Evolutionary conservation across 805 yeast species (phyloP).

Genomic region (Kuraishia hungarica): DNA sequence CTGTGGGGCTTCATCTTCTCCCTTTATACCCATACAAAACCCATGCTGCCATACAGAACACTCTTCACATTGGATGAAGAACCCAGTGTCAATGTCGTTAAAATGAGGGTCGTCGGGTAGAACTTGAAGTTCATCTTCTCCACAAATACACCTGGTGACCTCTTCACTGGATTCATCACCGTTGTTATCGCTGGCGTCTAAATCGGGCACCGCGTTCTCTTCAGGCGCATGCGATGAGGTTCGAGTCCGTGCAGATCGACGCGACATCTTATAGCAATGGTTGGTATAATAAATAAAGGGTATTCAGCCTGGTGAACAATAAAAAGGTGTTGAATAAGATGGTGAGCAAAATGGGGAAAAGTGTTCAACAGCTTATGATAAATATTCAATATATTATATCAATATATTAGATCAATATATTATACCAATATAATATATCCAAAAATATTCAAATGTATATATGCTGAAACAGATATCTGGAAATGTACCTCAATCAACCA

Average conservation of each 20-base stretch:
- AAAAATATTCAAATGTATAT: too few relatives aligned
- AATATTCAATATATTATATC: too few relatives aligned
- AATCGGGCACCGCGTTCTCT: background rate
- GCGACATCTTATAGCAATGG: background rate
- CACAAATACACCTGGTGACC: slow-evolving; percentile 48
- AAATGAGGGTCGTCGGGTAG: slow-evolving; percentile 20
- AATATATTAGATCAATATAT: too few relatives aligned
- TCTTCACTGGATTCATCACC: slow-evolving; percentile 31
- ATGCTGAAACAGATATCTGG: too few relatives aligned
- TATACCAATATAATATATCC: too few relatives aligned
- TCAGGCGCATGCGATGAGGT: background rate
- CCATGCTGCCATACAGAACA: slow-evolving; percentile 99
- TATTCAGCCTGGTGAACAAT: too few relatives aligned
- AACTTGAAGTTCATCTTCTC: slow-evolving; percentile 33
- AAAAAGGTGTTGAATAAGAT: too few relatives aligned
- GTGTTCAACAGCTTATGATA: too few relatives aligned
- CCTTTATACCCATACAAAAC: slow-evolving; percentile 79
- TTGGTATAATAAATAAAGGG: too few relatives aligned
- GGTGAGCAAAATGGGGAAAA: too few relatives aligned
- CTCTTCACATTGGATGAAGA: slow-evolving; percentile 77
- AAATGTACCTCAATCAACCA: too few relatives aligned
- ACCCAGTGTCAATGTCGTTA: slow-evolving; percentile 42
- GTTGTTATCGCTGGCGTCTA: slow-evolving; percentile 8
- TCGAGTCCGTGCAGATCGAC: background rate
- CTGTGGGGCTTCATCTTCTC: slow-evolving; percentile 75